Percentiles rank a stretch among this genome's conserved stretches.
These are phyloP conservation scores for Rhododendron ovatum DNA, from an alignment of 148 eudicot genomes.

Conservation along the genomic window DNA sequence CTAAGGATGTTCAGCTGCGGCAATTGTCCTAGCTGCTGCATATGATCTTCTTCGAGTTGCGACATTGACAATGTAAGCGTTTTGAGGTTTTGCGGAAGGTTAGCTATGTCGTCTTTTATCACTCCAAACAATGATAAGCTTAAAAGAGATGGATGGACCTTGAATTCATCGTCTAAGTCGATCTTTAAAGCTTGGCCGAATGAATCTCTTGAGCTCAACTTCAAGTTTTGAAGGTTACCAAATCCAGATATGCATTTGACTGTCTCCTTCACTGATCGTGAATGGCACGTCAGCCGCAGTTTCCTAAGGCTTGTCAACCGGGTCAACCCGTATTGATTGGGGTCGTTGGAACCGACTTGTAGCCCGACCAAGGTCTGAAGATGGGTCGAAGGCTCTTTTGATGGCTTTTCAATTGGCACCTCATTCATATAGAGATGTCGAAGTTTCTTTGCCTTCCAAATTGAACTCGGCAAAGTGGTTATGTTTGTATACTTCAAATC, in stretches of 20 bases:
- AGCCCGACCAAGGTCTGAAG: background rate
- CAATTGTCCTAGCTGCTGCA: background rate
- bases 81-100: background rate
- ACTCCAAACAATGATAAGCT: background rate
- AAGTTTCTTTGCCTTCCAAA: background rate
- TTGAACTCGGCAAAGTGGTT: background rate
- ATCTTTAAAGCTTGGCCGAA: background rate
- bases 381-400: background rate
- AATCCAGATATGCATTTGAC: background rate
- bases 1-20: background rate
- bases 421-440: background rate
- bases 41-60: background rate
- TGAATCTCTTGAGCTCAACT: background rate
- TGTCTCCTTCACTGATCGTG: background rate
- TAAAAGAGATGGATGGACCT: background rate
- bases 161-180: background rate
- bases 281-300: background rate
- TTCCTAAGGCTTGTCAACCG: background rate
- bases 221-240: background rate
- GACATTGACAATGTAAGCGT: background rate
- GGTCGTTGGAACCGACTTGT: background rate
- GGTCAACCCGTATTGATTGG: background rate
- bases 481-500: background rate
- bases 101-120: background rate
- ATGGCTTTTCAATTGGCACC: background rate